Conservation (phyloP, 805 yeast species). For the Helenozyma rhizophorensis region DNA sequence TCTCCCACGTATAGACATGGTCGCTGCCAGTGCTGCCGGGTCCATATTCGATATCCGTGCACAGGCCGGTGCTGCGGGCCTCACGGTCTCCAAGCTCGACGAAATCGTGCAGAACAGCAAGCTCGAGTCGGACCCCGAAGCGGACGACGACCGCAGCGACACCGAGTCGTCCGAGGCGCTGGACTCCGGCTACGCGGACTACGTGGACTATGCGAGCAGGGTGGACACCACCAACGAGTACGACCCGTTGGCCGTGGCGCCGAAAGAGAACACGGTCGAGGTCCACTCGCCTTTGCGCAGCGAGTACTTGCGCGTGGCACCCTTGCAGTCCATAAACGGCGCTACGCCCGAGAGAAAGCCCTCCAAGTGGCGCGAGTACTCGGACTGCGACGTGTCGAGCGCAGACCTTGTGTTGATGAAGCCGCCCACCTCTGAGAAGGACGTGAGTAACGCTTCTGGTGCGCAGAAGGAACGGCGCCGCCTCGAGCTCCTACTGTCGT, state of each 20-base stretch:
- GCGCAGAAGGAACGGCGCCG: slow-evolving; percentile 22
- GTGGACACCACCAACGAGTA: slow-evolving; percentile 20
- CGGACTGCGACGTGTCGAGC: not conserved
- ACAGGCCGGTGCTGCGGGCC: slow-evolving; percentile 33
- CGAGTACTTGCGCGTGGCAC: slow-evolving; percentile 1
- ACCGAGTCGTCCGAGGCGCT: slow-evolving; percentile 10
- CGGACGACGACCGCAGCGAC: slow-evolving; percentile 7
- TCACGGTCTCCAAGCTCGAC: slow-evolving; percentile 19
- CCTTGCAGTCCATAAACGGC: not conserved
- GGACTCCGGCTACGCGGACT: slow-evolving; percentile 19
- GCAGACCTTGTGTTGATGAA: too few relatives aligned
- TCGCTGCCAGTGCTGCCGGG: slow-evolving; percentile 44
- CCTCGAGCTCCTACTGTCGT: slow-evolving; percentile 13
- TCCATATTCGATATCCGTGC: slow-evolving; percentile 32
- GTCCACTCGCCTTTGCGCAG: not conserved
- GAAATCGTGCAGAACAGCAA: slow-evolving; percentile 1
- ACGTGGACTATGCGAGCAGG: slow-evolving; percentile 19
- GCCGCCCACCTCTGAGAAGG: slow-evolving; percentile 4
- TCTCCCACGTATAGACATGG: slow-evolving; percentile 41
- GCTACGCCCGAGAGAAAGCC: not conserved
- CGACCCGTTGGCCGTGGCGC: slow-evolving; percentile 15
- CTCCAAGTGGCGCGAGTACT: not conserved
- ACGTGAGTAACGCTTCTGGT: slow-evolving; percentile 15
- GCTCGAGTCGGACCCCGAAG: slow-evolving; percentile 8
- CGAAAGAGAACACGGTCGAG: slow-evolving; percentile 3